A percentile compares a stretch with the other conserved stretches of the same genome.
These are phyloP conservation scores for Drechslerella coelobrocha DNA, from an alignment of 2,329 filamentous ascomycete genomes.

Conservation along the genomic window DNA sequence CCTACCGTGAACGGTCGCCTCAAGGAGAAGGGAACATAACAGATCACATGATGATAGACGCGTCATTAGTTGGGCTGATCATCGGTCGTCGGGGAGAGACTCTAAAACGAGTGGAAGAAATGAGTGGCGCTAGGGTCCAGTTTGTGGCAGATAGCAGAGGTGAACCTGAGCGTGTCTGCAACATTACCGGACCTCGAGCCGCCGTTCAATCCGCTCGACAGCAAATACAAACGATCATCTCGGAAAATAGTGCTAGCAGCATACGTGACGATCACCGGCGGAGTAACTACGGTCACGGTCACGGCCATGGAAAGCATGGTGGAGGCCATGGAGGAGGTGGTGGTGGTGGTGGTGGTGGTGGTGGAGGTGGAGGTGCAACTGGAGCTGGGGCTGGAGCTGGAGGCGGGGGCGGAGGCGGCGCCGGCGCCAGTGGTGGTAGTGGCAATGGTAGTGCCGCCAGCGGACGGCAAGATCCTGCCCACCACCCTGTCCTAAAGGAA, in stretches of 20 bases:
- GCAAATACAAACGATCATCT: conserved; percentile 85
- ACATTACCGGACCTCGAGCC: conserved; percentile 76
- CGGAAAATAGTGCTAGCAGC: conserved; percentile 63
- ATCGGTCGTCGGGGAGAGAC: conserved; percentile 92
- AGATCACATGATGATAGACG: conserved; percentile 86
- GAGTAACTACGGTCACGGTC: conserved; percentile 40
- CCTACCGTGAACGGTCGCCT: conserved; percentile 67
- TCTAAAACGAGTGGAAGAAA: conserved; percentile 79
- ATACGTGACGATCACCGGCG: conserved; percentile 41
- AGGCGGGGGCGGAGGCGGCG: conserved; percentile 55
- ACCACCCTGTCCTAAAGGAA: conserved; percentile 54
- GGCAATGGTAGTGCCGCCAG: conserved; percentile 54
- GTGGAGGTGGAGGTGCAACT: conserved; percentile 55
- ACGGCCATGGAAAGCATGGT: conserved; percentile 41
- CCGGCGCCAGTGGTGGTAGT: conserved; percentile 53
- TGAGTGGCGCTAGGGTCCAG: conserved; percentile 83
- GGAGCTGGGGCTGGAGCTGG: conserved; percentile 52
- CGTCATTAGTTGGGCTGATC: conserved; percentile 83
- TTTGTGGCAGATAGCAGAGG: conserved; percentile 74
- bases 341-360: conserved; percentile 57
- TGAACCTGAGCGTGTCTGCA: conserved; percentile 71
- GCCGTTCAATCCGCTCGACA: conserved; percentile 78
- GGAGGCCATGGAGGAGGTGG: conserved; percentile 2
- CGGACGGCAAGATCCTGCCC: conserved; percentile 54
- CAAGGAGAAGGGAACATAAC: conserved; percentile 70